phyloP scores from a whole-genome alignment of 352 stramenopile genomes.

The Phytophthora pini region DNA sequence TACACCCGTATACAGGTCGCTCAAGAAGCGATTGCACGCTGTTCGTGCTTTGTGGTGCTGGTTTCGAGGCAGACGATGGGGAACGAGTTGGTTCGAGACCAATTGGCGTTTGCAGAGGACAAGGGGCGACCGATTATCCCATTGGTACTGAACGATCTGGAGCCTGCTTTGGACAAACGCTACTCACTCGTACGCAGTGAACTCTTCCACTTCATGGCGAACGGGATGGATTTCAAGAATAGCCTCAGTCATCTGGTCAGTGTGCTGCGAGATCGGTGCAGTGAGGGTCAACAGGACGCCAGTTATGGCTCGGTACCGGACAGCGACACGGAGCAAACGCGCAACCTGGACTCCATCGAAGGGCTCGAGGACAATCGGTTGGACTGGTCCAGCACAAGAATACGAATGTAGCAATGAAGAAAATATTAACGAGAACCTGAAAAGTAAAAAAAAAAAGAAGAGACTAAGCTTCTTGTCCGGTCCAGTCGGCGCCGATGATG shows the following conservation, averaged over 20 bases:
- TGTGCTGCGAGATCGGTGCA: slow-evolving; percentile 2
- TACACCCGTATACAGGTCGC: slow-evolving; percentile 23
- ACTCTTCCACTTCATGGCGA: slow-evolving; percentile 73
- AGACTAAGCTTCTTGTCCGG: background rate
- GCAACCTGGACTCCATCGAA: slow-evolving; percentile 27
- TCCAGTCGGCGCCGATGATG: background rate
- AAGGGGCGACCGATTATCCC: slow-evolving; percentile 78
- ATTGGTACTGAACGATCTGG: slow-evolving; percentile 65
- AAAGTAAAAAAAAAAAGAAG: background rate
- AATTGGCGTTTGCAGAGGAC: slow-evolving; percentile 80
- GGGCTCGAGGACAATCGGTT: slow-evolving; percentile 15
- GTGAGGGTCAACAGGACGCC: slow-evolving; percentile 1
- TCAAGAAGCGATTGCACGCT: slow-evolving; percentile 74
- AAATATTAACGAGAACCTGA: background rate
- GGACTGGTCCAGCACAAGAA: slow-evolving; percentile 20
- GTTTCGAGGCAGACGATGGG: slow-evolving; percentile 64
- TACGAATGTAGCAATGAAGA: slow-evolving; percentile 24
- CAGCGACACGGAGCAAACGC: slow-evolving; percentile 12
- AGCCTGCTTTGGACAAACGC: slow-evolving; percentile 67
- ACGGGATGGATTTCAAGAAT: slow-evolving; percentile 52
- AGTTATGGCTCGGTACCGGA: slow-evolving; percentile 7
- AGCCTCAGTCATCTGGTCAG: slow-evolving; percentile 42
- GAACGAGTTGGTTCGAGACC: slow-evolving; percentile 73
- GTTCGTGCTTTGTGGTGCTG: slow-evolving; percentile 69
- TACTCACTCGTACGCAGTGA: slow-evolving; percentile 76